Conservation (phyloP, 2,329 filamentous ascomycete genomes). For the Ploettnerulaceae sp. region DNA sequence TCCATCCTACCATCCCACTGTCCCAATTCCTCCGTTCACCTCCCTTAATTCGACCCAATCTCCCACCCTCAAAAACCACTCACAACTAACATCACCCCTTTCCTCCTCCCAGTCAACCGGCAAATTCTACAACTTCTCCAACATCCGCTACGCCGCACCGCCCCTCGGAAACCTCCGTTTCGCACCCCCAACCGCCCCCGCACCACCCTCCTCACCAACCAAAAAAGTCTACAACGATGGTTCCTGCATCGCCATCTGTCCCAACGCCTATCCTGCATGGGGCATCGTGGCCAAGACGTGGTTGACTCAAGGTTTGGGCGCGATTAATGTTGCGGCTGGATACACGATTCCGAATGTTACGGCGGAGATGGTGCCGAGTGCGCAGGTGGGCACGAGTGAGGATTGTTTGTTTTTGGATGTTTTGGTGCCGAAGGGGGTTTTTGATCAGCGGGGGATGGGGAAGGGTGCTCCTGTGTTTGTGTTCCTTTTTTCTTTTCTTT, state of each 20-base stretch:
- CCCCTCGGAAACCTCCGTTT: conserved; percentile 40
- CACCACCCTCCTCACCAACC: conserved; percentile 21
- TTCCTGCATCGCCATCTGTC: conserved; percentile 34
- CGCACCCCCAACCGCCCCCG: conserved; percentile 35
- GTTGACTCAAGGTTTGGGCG: not conserved
- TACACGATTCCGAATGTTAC: conserved; percentile 16
- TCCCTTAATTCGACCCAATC: not conserved
- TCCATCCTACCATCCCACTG: no score
- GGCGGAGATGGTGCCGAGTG: no score
- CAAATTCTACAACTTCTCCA: conserved; percentile 38
- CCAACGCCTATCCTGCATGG: conserved; percentile 33
- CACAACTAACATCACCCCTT: conserved; percentile 35
- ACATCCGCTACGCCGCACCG: conserved; percentile 41
- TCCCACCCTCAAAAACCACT: not conserved
- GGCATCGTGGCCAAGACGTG: not conserved
- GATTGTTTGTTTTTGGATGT: conserved; percentile 48
- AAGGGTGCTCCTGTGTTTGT: conserved; percentile 18
- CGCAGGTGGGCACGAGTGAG: conserved; percentile 33
- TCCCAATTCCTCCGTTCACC: no score
- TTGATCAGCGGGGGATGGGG: conserved; percentile 32
- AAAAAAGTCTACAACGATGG: conserved; percentile 33
- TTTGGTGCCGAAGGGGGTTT: conserved; percentile 37
- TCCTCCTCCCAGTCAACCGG: conserved; percentile 23
- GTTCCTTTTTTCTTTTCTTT: not conserved
- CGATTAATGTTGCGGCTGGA: not conserved